Conservation (phyloP, 2,329 filamentous ascomycete species). For the Didymella segeticola region DNA sequence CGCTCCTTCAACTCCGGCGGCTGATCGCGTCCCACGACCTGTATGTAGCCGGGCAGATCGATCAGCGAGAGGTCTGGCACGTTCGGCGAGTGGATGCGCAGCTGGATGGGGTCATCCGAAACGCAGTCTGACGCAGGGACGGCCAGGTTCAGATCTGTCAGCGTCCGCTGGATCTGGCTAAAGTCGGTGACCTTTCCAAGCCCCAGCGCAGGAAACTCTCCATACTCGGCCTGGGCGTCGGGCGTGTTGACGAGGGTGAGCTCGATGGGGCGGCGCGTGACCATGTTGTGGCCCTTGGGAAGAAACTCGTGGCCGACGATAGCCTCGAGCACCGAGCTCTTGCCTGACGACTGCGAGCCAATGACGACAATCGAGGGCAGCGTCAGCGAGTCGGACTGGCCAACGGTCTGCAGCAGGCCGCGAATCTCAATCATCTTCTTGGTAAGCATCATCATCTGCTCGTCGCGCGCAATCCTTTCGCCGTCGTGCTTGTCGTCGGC, state of each 20-base stretch:
- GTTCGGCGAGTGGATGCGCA: conserved; percentile 93
- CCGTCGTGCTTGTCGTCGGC: conserved; percentile 69
- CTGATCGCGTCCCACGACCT: conserved; percentile 90
- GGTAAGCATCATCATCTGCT: conserved; percentile 99
- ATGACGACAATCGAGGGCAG: conserved; percentile 99
- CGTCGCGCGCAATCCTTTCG: conserved; percentile 78
- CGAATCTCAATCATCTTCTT: conserved; percentile 99
- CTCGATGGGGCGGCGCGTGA: conserved; percentile 93
- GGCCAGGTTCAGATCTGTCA: conserved; percentile 93
- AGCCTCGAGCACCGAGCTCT: conserved; percentile 95
- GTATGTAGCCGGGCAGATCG: conserved; percentile 96
- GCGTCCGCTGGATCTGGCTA: conserved; percentile 84
- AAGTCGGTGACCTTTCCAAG: conserved; percentile 93
- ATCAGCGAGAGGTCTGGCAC: conserved; percentile 96
- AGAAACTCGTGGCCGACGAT: conserved; percentile 98
- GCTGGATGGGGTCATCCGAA: conserved; percentile 93
- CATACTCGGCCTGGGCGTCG: conserved; percentile 84
- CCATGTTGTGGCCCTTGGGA: conserved; percentile 98
- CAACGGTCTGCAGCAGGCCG: conserved; percentile 87
- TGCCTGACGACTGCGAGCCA: conserved; percentile 96
- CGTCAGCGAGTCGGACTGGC: conserved; percentile 86
- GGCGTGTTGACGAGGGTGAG: conserved; percentile 95
- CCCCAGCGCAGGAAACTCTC: conserved; percentile 92
- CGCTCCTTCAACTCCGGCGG: conserved; percentile 92
- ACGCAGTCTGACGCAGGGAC: conserved; percentile 92